Evolutionary conservation across 2,329 filamentous ascomycete genomes (phyloP).

Genomic region (Fonsecaea monophora): DNA sequence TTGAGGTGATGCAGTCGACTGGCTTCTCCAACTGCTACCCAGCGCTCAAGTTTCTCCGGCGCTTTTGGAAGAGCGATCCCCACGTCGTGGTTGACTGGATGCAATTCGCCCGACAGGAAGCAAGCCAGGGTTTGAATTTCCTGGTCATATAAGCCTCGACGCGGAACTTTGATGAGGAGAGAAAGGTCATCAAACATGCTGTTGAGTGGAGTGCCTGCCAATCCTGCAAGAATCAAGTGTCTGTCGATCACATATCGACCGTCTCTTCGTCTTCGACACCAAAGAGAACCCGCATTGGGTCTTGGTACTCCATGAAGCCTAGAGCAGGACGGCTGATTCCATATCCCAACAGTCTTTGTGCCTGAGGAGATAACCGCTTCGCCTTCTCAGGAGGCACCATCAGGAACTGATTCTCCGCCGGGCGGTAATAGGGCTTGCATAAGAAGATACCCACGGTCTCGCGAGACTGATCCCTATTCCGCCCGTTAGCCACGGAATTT

Average conservation of each 20-base stretch:
- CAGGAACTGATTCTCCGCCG: constrained; percentile 43
- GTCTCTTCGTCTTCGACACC: constrained; percentile 46
- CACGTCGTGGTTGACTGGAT: constrained; percentile 21
- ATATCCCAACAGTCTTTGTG: constrained; percentile 42
- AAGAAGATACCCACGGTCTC: constrained; percentile 36
- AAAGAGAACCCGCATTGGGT: constrained; percentile 39
- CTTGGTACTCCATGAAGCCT: constrained; percentile 39
- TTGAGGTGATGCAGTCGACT: constrained; percentile 29
- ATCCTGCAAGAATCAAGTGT: constrained; percentile 9
- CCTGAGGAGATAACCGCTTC: constrained; percentile 34
- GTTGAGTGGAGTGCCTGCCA: not conserved
- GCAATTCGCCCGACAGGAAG: constrained; percentile 29
- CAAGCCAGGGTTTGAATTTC: constrained; percentile 23
- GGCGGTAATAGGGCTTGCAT: constrained; percentile 36
- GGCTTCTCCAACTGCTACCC: constrained; percentile 31
- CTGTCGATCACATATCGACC: constrained; percentile 40
- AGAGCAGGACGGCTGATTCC: constrained; percentile 37
- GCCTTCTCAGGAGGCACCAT: constrained; percentile 38
- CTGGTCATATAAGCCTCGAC: constrained; percentile 28
- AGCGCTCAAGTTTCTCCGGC: constrained; percentile 36
- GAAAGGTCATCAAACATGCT: not conserved
- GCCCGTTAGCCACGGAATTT: constrained; percentile 5
- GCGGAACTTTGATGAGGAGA: not conserved
- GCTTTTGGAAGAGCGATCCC: constrained; percentile 33
- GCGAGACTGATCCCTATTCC: constrained; percentile 31